Base-by-base conservation (phyloP, 2,329 filamentous ascomycete species). In the Stagonosporopsis tanaceti region DNA sequence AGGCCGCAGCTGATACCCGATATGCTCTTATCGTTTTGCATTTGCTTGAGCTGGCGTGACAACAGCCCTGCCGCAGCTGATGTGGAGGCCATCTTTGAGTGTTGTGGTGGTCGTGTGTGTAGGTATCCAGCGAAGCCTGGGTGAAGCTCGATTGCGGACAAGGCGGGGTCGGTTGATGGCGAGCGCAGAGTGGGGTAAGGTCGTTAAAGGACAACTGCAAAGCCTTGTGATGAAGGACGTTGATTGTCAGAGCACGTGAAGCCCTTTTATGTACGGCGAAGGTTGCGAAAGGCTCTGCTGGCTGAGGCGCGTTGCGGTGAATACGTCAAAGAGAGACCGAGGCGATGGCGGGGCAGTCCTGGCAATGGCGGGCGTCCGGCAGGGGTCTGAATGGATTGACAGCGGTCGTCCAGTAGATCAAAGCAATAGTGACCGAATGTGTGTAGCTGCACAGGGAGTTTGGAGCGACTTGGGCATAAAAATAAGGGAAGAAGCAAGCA, bases 1-100 rank as follows among this genome's bases (percentile, higher is more conserved):
- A 99, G 82, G 0, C 95, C 95, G 70, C 92, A 96, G 61, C 93
- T 97, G 72, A 98, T 97, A 50, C 94, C 95, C 0, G 92, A 92
- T 44, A 98, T 90, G 77, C 97, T 93, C 74, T 93, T 94, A 76
- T 92, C 89, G 24, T 85, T 87, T 79, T 96, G 92, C 87, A 99
- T 98, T 75, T 96, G 89, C 81, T 96, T 96, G 64, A 98, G 87
- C 79, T 98, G 94, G 55, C 91, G 88, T 68, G 85, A 82, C 44
- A 99, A 87, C 63, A 98, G 87, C 60, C 88, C 83, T 20, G 87
- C 90, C 14, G 90, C 88, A 9, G 87, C 86, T 38, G 78, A 72
- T 15, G 75, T 73, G 17, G 71, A 73, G 20, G 72, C 67, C 76
- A 78, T 78, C 17, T 28, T 60, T 32, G 39, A 15, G 30, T 38